Evolutionary conservation across 371 early-diverging fungal species (phyloP).

Genomic region (Mortierella sp.): DNA sequence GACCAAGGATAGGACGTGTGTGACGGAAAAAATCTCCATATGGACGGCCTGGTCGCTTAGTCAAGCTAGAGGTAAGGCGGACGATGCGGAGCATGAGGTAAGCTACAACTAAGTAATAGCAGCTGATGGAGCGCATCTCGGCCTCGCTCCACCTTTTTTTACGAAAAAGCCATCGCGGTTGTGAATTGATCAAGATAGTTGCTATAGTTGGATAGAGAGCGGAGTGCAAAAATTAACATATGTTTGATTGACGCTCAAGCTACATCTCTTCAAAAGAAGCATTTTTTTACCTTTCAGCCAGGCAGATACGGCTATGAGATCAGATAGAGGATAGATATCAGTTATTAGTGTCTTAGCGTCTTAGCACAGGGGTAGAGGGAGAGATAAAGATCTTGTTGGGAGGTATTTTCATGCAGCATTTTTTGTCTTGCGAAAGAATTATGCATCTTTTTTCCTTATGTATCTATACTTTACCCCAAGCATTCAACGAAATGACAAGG

Average conservation of each 20-base stretch:
- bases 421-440: neutral
- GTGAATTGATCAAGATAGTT: conserved; percentile 56
- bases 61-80: conserved; percentile 42
- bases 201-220: conserved; percentile 12
- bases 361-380: neutral
- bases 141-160: conserved; percentile 56
- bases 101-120: conserved; percentile 55
- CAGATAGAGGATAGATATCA: neutral
- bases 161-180: conserved; percentile 57
- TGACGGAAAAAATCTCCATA: conserved; percentile 56
- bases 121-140: conserved; percentile 56
- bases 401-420: neutral
- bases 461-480: conserved; percentile 38
- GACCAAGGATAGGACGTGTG: conserved; percentile 44
- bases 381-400: neutral
- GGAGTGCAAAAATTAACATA: neutral
- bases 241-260: neutral
- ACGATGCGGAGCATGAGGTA: conserved; percentile 56
- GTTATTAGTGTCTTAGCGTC: neutral
- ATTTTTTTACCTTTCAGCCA: conserved; percentile 49
- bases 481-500: conserved; percentile 55
- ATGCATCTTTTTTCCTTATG: neutral
- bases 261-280: no score
- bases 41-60: conserved; percentile 52
- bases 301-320: conserved; percentile 44